phyloP scores from a whole-genome alignment of 352 stramenopile species.

The Globisporangium alternatum region DNA sequence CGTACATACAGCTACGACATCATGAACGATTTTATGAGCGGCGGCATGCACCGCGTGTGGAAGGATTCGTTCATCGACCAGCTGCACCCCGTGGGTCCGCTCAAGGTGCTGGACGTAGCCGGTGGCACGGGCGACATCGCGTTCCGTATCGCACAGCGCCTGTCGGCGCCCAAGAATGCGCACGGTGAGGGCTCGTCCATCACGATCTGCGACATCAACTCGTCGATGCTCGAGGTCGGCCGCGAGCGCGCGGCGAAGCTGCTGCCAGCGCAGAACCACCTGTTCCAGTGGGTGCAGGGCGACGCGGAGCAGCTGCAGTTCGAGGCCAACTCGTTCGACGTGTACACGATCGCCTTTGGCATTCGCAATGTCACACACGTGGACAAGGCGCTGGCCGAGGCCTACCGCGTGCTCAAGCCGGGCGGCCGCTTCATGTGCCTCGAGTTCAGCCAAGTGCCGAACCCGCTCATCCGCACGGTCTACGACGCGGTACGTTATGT shows the following conservation, averaged over 20 bases:
- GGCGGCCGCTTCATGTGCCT: slow-evolving; percentile 98
- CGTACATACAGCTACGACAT: slow-evolving; percentile 85
- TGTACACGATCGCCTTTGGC: slow-evolving; percentile 99
- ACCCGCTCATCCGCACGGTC: slow-evolving; percentile 88
- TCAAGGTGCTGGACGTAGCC: slow-evolving; percentile 94
- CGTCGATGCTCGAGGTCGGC: slow-evolving; percentile 97
- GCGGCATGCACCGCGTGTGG: slow-evolving; percentile 94
- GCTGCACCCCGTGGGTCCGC: slow-evolving; percentile 68
- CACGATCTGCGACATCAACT: slow-evolving; percentile 99
- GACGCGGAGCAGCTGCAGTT: slow-evolving; percentile 97
- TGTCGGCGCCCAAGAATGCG: slow-evolving; percentile 29
- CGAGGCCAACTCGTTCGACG: slow-evolving; percentile 94
- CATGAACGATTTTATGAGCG: slow-evolving; percentile 99
- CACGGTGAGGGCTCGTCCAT: slow-evolving; percentile 66
- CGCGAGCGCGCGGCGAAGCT: slow-evolving; percentile 83
- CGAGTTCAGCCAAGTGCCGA: slow-evolving; percentile 96
- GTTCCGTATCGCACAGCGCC: slow-evolving; percentile 93
- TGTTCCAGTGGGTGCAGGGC: slow-evolving; percentile 91
- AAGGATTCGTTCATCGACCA: slow-evolving; percentile 96
- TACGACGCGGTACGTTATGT: slow-evolving; percentile 89
- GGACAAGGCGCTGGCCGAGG: slow-evolving; percentile 93
- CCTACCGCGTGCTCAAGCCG: slow-evolving; percentile 94
- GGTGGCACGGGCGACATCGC: slow-evolving; percentile 98
- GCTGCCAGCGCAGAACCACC: slow-evolving; percentile 46
- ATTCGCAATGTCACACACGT: slow-evolving; percentile 99